Evolutionary conservation across 345 rosid species (phyloP).

Genomic region (Angophora floribunda): DNA sequence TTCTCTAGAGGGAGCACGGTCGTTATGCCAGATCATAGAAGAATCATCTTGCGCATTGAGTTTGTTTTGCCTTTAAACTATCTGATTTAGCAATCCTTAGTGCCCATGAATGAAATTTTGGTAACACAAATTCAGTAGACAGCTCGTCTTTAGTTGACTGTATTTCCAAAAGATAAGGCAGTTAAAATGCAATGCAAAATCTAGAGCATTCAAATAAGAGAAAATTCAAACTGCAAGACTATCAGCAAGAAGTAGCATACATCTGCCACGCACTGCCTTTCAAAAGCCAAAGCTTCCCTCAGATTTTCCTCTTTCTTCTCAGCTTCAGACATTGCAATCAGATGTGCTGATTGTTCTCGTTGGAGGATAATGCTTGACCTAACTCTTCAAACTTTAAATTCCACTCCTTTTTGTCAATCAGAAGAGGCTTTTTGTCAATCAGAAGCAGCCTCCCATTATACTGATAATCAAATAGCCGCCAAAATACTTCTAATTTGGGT

Average conservation of each 20-base stretch:
- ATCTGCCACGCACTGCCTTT: slow-evolving; percentile 54
- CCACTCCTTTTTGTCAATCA: slow-evolving; percentile 76
- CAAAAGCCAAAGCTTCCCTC: slow-evolving; percentile 30
- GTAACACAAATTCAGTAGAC: not conserved
- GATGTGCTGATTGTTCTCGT: slow-evolving; percentile 50
- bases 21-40: not conserved
- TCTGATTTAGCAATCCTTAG: not conserved
- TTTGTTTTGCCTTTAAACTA: not conserved
- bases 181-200: not conserved
- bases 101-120: not conserved
- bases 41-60: not conserved
- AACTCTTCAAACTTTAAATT: slow-evolving; percentile 29
- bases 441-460: slow-evolving; percentile 82
- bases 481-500: not conserved
- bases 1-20: accelerated
- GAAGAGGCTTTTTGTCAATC: no score
- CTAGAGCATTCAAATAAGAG: not conserved
- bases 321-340: slow-evolving; percentile 50
- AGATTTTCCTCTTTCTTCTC: slow-evolving; percentile 22
- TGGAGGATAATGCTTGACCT: slow-evolving; percentile 40
- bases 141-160: not conserved
- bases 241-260: slow-evolving; percentile 18
- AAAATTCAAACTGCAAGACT: no score
- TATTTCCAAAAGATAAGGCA: not conserved
- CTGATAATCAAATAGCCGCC: slow-evolving; percentile 66